Conservation (phyloP, 345 rosid species). For the Euphorbia lathyris region DNA sequence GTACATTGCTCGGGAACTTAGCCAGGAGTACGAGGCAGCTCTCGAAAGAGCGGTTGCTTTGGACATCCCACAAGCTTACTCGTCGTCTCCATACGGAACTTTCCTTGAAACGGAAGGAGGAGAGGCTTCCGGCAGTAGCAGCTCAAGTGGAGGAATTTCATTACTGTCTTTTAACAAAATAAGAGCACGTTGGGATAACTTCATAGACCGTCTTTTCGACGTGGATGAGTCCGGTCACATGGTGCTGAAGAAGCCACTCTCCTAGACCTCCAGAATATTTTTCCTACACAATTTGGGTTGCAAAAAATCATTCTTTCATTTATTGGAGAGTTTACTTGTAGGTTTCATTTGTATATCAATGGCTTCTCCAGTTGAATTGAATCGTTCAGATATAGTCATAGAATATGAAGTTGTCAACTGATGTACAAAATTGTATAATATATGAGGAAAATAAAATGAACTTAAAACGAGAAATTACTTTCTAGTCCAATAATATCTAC, state of each 20-base stretch:
- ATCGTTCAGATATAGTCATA: neutral
- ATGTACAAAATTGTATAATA: neutral
- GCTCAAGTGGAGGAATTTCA: conserved; percentile 31
- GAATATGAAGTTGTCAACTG: too few relatives aligned
- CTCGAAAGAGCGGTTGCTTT: conserved; percentile 64
- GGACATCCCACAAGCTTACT: conserved; percentile 58
- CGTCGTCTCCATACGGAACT: conserved; percentile 70
- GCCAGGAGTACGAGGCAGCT: conserved; percentile 80
- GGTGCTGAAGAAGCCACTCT: conserved; percentile 37
- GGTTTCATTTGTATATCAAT: neutral
- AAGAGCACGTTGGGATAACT: conserved; percentile 53
- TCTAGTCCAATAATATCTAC: too few relatives aligned
- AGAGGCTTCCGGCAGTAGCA: conserved; percentile 45
- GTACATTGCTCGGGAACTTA: conserved; percentile 68
- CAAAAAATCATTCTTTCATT: conserved; percentile 25
- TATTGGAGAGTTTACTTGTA: neutral
- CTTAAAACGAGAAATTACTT: too few relatives aligned
- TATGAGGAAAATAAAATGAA: too few relatives aligned
- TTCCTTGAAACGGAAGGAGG: conserved; percentile 60
- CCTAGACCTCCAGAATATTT: conserved; percentile 4
- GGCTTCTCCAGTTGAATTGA: neutral
- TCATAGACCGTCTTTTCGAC: conserved; percentile 48
- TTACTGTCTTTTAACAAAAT: conserved; percentile 39
- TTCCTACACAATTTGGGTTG: neutral
- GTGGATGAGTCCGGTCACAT: conserved; percentile 51